Base-by-base conservation (phyloP, 345 rosid species). In the Corchorus capsularis region DNA sequence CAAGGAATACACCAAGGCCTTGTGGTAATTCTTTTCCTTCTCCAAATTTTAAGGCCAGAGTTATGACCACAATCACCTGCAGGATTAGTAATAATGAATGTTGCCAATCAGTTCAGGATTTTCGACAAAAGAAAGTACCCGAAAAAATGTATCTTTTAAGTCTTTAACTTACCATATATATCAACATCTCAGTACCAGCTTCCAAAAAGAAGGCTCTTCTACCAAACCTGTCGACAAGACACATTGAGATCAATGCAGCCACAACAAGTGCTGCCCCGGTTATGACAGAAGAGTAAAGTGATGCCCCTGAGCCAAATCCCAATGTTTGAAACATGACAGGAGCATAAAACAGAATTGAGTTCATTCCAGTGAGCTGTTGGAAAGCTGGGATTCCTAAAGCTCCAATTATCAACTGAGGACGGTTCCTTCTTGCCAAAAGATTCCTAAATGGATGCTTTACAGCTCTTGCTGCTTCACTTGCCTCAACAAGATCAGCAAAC, bases 321-420 rank as follows among this genome's bases (percentile, higher is more conserved):
- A 94, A 77, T 78, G 90, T 94, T 76, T 94, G 98, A 71, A 91
- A 92, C 79, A 94, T 84, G 70, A 92, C 94, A 0, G 96, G 97
- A 66, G 96, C 96, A 70, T 94, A 94, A 79, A 92, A 94, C 71
- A 94, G 86, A 65, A 94, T 92, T 15, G 95, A 92, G 80, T 92
- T 92, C 89, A 87, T 94, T 20, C 94, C 97, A 0, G 97, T 94
- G 54, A 94, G 84, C 72, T 94, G 96, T 71, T 92, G 98, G 71
- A 92, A 94, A 39, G 92, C 92, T 0, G 98, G 97, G 53, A 90
- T 86, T 12, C 90, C 97, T 6, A 92, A 39, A 3, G 96, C 94
- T 54, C 98, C 97, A 6, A 90, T 83, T 15, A 90, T 72, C 80
- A 94, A 71, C 66, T 92, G 96, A 2, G 97, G 96, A 22, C 90